Evolutionary conservation across 2,329 filamentous ascomycete genomes (phyloP), one percentile per base, ranked within the genome.

Genomic region (Scleromitrula shiraiana): DNA sequence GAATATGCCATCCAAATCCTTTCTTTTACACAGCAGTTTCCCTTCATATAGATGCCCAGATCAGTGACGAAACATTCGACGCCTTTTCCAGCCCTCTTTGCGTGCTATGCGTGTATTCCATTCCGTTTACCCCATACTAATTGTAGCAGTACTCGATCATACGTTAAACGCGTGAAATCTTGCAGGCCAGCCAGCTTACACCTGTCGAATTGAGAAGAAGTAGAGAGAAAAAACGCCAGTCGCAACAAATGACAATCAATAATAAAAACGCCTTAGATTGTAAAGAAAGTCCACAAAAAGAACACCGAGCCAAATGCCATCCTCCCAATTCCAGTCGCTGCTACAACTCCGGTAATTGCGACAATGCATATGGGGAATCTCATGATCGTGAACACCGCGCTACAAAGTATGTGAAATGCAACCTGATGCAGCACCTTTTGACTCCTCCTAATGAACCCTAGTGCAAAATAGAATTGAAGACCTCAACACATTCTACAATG

Each of bases 321-420:
- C 56, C 43, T 49, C 50, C 51, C 49, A 41, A 51, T 58, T 46
- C 54, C 56, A 53, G 49, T 52, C 56, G 56, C 54, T 55, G 49
- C 52, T 56, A 54, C 57, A 61, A 62, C 58, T 62, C 59, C 59
- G 49, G 53, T 50, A 57, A 59, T 53, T 59, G 54, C 53, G 53
- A 55, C 51, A 59, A 61, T 56, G 61, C 61, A 49, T 50, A 60
- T 52, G 60, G 61, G 60, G 60, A 62, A 62, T 62, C 61, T 62
- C 57, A 61, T 60, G 56, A 60, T 54, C 56, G 50, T 59, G 53
- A 59, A 62, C 56, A 61, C 56, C 59, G 55, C 59, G 56, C 58
- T 63, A 59, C 55, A 62, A 55, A 52, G 50, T 54, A 24, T 39
- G 35, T 40, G 35, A 62, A 55, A 59, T 57, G 54, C 55, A 50